Evolutionary conservation across 2,329 filamentous ascomycete species (phyloP), one percentile per base, ranked within the genome.

Genomic region (Colletotrichum trifolii): DNA sequence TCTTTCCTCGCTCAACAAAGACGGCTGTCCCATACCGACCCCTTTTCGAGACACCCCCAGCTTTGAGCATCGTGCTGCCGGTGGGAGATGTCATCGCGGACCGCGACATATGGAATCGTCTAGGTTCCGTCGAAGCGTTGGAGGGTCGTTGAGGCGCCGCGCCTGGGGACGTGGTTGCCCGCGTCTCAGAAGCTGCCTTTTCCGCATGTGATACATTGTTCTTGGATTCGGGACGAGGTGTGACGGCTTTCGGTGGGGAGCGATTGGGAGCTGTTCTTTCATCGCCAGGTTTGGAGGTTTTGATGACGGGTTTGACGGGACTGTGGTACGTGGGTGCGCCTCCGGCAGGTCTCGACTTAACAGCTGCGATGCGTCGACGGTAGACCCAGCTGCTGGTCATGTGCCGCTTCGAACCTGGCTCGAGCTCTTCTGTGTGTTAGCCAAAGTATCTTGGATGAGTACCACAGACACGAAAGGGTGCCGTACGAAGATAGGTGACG

Each of bases 81-180:
- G 71, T 70, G 36, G 78, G 70, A 2, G 62, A 65, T 62, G 77
- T 73, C 72, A 82, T 77, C 64, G 81, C 78, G 54, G 77, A 79
- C 62, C 81, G 78, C 13, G 85, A 87, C 65, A 88, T 82, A 70
- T 87, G 86, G 66, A 87, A 88, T 46, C 83, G 79, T 60, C 86
- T 82, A 11, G 79, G 82, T 68, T 83, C 80, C 12, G 73, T 39
- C 52, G 70, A 52, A 61, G 57, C 13, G 8, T 60, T 63, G 36
- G 46, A 62, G 33, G 54, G 48, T 35, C 67, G 71, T 56, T 54
- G 67, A 8, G 66, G 13, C 7, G 43, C 50, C 39, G 38, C 8
- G 34, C 36, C 12, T 58, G 45, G 8, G 58, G 35, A 8, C 36
- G 35, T 10, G 4, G 36, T 42, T 33, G 43, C 13, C 45, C 36